Evolutionary conservation across 768 basidiomycete species (phyloP), one percentile per base, ranked within the genome.

Genomic region (Lepiota venenata): DNA sequence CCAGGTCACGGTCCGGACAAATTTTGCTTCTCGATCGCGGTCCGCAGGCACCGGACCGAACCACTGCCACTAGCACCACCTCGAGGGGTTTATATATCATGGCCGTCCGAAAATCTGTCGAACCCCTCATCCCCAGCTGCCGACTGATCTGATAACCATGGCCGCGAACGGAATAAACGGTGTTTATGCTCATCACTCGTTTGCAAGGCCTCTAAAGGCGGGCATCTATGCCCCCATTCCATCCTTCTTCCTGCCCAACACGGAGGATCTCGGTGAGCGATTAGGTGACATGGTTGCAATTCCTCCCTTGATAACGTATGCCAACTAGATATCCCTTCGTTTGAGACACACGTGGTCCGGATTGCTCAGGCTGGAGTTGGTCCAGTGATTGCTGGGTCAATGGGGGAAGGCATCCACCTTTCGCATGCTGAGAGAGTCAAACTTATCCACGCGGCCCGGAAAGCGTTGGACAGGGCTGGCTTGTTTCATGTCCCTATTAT

Each of bases 211-310:
- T 15, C 73, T 96, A 59, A 80, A 74, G 51, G 68, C 90, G 20
- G 92, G 93, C 41, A 81, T 96, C 53, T 94, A 80, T 69, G 87
- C 89, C 9, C 94, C 94, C 29, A 82, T 96, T 62, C 91, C 87
- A 29, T 83, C 92, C 14, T 95, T 96, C 75, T 94, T 92, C 76
- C 67, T 84, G 16, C 74, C 77, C 1, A 79, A 76, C 35, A 80
- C 84, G 39, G 90, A 95, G 69, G 91, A 94, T 60, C 80, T 96
- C 52, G 93, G 92, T 91, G 62, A 64, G 82, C 74, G 32, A 46
- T 32, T 50, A 56, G 49, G 25, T 16, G 47, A 15, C 43, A 48
- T 54, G 12, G 2, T 47, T 38, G 12, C 22, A 43, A 35, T 8
- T 9, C 29, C 20, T 25, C 16, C 25, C 27, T 39, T 25, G 1